Conservation (phyloP, 148 eudicot species). For the Vaccinium macrocarpon region DNA sequence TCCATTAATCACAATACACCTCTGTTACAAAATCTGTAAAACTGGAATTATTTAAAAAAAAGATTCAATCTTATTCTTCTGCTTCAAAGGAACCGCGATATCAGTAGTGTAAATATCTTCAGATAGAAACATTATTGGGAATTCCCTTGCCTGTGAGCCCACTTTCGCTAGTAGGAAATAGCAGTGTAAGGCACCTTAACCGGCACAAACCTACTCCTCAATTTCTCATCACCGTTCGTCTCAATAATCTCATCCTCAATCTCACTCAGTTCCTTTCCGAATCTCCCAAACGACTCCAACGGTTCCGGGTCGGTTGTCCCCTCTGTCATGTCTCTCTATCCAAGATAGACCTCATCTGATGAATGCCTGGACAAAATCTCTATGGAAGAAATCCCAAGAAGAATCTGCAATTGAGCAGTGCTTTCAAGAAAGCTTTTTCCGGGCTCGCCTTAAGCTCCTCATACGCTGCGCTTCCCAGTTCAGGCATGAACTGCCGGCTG, state of each 20-base stretch:
- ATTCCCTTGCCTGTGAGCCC: conserved; percentile 36
- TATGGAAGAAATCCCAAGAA: conserved; percentile 29
- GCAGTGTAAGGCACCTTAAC: conserved; percentile 35
- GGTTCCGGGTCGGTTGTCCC: conserved; percentile 27
- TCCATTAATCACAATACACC: no score
- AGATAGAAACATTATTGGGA: conserved; percentile 36
- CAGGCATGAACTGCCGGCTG: conserved; percentile 33
- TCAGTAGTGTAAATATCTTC: background rate
- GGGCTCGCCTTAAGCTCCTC: conserved; percentile 30
- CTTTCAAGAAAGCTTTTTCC: conserved; percentile 28
- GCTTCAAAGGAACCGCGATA: background rate
- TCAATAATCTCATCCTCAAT: conserved; percentile 23
- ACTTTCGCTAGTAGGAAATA: conserved; percentile 26
- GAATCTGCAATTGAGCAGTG: conserved; percentile 29
- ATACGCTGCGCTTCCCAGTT: conserved; percentile 28
- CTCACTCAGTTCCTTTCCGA: conserved; percentile 23
- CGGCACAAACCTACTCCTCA: conserved; percentile 33
- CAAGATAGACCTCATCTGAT: conserved; percentile 30
- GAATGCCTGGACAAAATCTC: conserved; percentile 34
- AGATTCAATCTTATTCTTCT: no score
- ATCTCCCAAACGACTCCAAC: conserved; percentile 25
- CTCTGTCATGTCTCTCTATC: conserved; percentile 26
- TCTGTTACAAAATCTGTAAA: no score
- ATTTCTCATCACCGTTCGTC: conserved; percentile 21
- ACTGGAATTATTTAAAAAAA: no score